Base-by-base conservation (phyloP, 495 filamentous ascomycete genomes). In the Margaritispora aquatica region DNA sequence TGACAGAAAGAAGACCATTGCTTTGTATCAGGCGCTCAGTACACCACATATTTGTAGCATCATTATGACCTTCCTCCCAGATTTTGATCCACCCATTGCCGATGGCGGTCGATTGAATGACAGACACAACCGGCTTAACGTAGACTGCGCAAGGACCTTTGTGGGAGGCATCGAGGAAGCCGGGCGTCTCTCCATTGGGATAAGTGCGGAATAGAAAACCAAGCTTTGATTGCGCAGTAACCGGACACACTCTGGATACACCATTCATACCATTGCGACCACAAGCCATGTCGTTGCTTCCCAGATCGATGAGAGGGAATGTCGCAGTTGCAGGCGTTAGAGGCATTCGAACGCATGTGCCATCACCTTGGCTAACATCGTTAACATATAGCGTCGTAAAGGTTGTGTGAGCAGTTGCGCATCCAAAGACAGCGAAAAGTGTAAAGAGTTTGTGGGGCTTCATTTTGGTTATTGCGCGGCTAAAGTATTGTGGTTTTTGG, bases 31-130 rank as follows among this genome's bases (percentile, higher is more conserved):
- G 65, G 47, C 81, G 81, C 60, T 88, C 77, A 1, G 85, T 86
- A 62, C 89, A 89, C 83, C 86, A 51, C 64, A 66, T 2, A 53
- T 36, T 17, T 49, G 66, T 62, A 5, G 47, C 48, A 1, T 72
- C 59, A 64, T 85, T 78, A 66, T 87, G 88, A 50, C 84, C 86
- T 29, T 84, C 78, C 47, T 87, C 75, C 72, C 73, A 88, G 68
- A 93, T 84, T 75, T 91, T 92, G 76, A 93, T 88, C 89, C 89
- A 93, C 21, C 89, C 88, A 57, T 70, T 70, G 3, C 88, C 88
- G 26, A 74, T 68, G 26, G 77, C 78, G 7, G 62, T 38, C 49
- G 72, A 55, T 13, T 72, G 73, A 19, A 69, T 70, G 2, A 75
- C 66, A 54, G 80, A 68, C 50, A 68, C 67, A 3, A 87, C 77